Evolutionary conservation across 2,329 filamentous ascomycete species (phyloP).

Genomic region (Sporothrix globosa): DNA sequence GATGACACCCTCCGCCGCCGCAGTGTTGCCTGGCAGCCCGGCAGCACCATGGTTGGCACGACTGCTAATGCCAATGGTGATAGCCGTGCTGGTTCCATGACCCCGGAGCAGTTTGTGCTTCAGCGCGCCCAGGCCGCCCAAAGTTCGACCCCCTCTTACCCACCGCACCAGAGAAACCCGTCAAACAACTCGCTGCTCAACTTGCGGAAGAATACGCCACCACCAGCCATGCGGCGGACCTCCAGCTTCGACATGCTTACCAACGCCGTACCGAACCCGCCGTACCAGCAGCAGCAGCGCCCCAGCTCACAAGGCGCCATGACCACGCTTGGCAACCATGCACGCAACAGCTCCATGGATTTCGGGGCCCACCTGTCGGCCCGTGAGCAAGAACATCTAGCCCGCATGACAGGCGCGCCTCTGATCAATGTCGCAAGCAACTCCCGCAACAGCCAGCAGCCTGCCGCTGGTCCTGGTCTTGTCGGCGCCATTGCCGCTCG

Average conservation of each 20-base stretch:
- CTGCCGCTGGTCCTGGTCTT: constrained; percentile 63
- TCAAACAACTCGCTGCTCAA: constrained; percentile 55
- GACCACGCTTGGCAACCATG: constrained; percentile 48
- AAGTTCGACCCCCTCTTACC: constrained; percentile 57
- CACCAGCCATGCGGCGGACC: constrained; percentile 49
- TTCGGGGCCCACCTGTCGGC: constrained; percentile 69
- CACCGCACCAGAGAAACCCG: constrained; percentile 60
- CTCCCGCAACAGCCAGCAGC: constrained; percentile 51
- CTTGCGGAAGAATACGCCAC: constrained; percentile 48
- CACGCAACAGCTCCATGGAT: constrained; percentile 39
- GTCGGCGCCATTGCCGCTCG: constrained; percentile 79
- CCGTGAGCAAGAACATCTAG: constrained; percentile 86
- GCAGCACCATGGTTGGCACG: constrained; percentile 56
- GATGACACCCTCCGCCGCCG: constrained; percentile 59
- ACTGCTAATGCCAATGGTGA: constrained; percentile 53
- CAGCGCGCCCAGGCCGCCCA: constrained; percentile 67
- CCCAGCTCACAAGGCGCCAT: constrained; percentile 64
- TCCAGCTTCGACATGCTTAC: constrained; percentile 49
- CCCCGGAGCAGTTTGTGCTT: constrained; percentile 81
- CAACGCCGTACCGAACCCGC: constrained; percentile 41
- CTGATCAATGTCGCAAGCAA: constrained; percentile 69
- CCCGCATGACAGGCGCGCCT: constrained; percentile 76
- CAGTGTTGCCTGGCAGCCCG: constrained; percentile 80
- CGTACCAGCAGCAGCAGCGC: constrained; percentile 43
- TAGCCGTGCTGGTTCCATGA: constrained; percentile 53